Evolutionary conservation across 331 rosid species (phyloP).

Genomic region (Quercus tomentella): DNA sequence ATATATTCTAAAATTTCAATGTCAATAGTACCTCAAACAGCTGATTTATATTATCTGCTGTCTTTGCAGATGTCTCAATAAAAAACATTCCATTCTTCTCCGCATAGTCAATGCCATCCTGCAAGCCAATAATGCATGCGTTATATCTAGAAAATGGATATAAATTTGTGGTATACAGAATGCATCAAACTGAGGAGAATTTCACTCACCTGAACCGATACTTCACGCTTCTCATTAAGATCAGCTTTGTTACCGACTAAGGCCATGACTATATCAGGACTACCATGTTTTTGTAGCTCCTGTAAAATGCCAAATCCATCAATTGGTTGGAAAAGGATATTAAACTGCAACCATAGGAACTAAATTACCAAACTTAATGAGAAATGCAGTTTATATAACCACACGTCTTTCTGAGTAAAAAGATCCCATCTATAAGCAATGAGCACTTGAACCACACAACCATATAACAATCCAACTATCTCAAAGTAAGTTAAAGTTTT

Average conservation of each 20-base stretch:
- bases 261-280: conserved; percentile 94
- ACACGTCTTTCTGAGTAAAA: neutral
- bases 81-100: conserved; percentile 97
- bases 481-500: neutral
- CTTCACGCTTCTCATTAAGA: conserved; percentile 87
- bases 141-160: conserved; percentile 6
- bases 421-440: neutral
- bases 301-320: conserved; percentile 25
- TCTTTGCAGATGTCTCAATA: conserved; percentile 98
- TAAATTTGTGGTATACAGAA: neutral
- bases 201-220: conserved; percentile 65
- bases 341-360: neutral
- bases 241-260: conserved; percentile 98
- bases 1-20: neutral
- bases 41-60: conserved; percentile 94
- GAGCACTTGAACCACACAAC: neutral
- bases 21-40: conserved; percentile 77
- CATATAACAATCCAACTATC: neutral
- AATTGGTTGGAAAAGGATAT: conserved; percentile 23
- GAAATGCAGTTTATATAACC: neutral
- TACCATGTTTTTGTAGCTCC: conserved; percentile 98
- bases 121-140: conserved; percentile 11
- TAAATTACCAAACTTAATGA: neutral
- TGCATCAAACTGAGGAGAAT: conserved; percentile 1
- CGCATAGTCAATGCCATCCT: conserved; percentile 92